Base-by-base conservation (phyloP, 2,329 filamentous ascomycete genomes). In the Fusarium sp. region DNA sequence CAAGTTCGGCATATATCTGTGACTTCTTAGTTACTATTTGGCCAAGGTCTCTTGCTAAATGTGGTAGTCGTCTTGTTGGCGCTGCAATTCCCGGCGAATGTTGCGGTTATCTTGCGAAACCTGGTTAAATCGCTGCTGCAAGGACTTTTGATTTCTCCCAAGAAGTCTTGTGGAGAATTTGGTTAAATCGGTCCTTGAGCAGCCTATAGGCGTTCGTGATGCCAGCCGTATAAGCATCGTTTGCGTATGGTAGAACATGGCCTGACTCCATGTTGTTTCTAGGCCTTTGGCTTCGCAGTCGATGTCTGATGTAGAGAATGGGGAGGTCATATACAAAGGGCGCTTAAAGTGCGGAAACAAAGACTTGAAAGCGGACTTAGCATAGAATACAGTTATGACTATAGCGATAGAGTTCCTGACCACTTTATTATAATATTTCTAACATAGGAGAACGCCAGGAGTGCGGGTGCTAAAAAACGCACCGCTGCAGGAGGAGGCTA, bases 91-190 rank as follows among this genome's bases (percentile, higher is more conserved):
- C 11, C 9, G 5, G 35, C 63, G 63, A 25, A 65, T 59, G 16
- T 59, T 52, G 7, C 14, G 2, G 39, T 59, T 65, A 10, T 65
- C 54, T 65, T 34, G 41, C 11, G 30, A 14, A 23, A 34, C n/a
- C 32, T 59, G 63, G 16, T 66, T 14, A 23, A 37, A 43, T 32
- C 50, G 39, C 6, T 25, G 18, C 1, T 23, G 52, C 35, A 66
- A 39, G 30, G 54, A 66, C 10, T 41, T 66, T 14, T 66, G 14
- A 5, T 32, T 66, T 45, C 50, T 66, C 25, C 18, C 6, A n/a
- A 66, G 54, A 3, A 52, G 60, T 66, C 18, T 52, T 66, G n/a
- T 39, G 32, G 1, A 66, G 54, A 27, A 66, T 50, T 6, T 52
- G 54, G 41, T 35, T 66, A n/a, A 66, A 66, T 16, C 34, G 3